Evolutionary conservation across 805 yeast species (phyloP).

Genomic region (Teunomyces gatunensis): DNA sequence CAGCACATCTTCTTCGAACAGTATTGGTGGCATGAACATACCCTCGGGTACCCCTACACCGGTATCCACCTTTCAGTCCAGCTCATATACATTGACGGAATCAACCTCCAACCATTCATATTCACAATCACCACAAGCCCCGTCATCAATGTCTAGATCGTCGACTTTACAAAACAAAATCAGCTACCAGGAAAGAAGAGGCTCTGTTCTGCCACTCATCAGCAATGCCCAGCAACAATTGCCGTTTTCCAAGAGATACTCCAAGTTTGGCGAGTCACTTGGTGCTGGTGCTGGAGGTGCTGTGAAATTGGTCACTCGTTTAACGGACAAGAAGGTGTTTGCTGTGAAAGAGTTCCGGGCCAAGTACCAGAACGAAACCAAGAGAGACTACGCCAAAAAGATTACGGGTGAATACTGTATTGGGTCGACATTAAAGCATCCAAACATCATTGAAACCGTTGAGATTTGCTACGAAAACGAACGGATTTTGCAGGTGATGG

Average conservation of each 20-base stretch:
- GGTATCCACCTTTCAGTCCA: neutral
- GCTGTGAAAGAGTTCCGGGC: slow-evolving; percentile 93
- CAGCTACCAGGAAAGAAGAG: slow-evolving; percentile 33
- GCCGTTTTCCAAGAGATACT: slow-evolving; percentile 74
- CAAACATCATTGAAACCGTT: slow-evolving; percentile 85
- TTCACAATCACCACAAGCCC: slow-evolving; percentile 31
- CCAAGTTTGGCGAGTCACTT: slow-evolving; percentile 77
- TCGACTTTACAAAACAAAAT: slow-evolving; percentile 29
- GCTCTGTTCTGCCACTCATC: slow-evolving; percentile 31
- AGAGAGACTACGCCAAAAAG: slow-evolving; percentile 85
- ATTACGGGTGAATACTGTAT: slow-evolving; percentile 94
- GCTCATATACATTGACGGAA: slow-evolving; percentile 16
- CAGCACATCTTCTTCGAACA: slow-evolving; percentile 2
- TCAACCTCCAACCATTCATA: slow-evolving; percentile 34
- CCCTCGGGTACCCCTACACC: slow-evolving; percentile 12
- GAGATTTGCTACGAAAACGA: slow-evolving; percentile 89
- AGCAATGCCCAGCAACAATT: slow-evolving; percentile 20
- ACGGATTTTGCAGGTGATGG: slow-evolving; percentile 87
- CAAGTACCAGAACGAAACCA: slow-evolving; percentile 67
- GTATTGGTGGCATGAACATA: slow-evolving; percentile 5
- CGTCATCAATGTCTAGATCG: slow-evolving; percentile 27
- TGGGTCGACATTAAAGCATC: slow-evolving; percentile 85
- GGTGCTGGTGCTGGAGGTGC: slow-evolving; percentile 97
- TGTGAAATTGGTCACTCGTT: slow-evolving; percentile 70
- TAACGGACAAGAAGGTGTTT: slow-evolving; percentile 66